A percentile compares a stretch with the other conserved stretches of the same genome.
Evolutionary conservation across 768 basidiomycete genomes (phyloP).

Genomic region (Auriculariales sp.): DNA sequence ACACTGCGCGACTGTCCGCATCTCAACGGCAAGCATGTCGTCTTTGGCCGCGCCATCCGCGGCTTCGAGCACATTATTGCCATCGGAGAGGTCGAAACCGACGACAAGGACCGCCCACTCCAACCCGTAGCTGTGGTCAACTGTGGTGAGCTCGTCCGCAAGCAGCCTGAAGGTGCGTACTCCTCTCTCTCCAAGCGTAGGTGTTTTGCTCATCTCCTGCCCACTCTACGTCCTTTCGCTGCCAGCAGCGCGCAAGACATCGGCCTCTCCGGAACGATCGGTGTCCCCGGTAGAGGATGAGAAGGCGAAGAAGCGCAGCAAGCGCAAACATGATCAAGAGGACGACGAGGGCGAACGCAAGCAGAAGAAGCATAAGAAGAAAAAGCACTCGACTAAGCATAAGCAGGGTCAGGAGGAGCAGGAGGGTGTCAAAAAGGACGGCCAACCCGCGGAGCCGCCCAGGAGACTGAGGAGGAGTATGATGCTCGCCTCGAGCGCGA

Average conservation of each 20-base stretch:
- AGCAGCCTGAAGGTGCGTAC: slow-evolving; percentile 8
- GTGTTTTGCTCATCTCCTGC: too few relatives aligned
- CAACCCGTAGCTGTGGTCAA: slow-evolving; percentile 53
- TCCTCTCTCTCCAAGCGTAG: background rate
- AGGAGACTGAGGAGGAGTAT: slow-evolving; percentile 62
- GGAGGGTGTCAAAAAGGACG: slow-evolving; percentile 8
- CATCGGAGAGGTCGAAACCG: slow-evolving; percentile 50
- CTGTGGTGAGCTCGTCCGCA: slow-evolving; percentile 73
- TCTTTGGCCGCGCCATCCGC: slow-evolving; percentile 38
- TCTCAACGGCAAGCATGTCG: slow-evolving; percentile 54
- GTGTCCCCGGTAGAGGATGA: slow-evolving; percentile 3
- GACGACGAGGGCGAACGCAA: slow-evolving; percentile 12
- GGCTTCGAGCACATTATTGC: slow-evolving; percentile 47
- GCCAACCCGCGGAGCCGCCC: slow-evolving; percentile 13
- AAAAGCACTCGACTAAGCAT: slow-evolving; percentile 8
- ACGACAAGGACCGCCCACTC: slow-evolving; percentile 60
- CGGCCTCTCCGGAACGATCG: background rate
- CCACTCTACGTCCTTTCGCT: background rate
- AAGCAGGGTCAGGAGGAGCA: slow-evolving; percentile 5
- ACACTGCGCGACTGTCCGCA: slow-evolving; percentile 66
- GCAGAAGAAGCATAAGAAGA: slow-evolving; percentile 14
- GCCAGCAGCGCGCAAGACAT: background rate
- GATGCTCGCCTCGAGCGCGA: slow-evolving; percentile 53
- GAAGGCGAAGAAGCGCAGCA: slow-evolving; percentile 6
- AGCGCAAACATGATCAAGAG: slow-evolving; percentile 5